A percentile compares a stretch with the other conserved stretches of the same genome.
Evolutionary conservation across 371 early-diverging fungal genomes (phyloP).

Genomic region (Vairimorpha ceranae): DNA sequence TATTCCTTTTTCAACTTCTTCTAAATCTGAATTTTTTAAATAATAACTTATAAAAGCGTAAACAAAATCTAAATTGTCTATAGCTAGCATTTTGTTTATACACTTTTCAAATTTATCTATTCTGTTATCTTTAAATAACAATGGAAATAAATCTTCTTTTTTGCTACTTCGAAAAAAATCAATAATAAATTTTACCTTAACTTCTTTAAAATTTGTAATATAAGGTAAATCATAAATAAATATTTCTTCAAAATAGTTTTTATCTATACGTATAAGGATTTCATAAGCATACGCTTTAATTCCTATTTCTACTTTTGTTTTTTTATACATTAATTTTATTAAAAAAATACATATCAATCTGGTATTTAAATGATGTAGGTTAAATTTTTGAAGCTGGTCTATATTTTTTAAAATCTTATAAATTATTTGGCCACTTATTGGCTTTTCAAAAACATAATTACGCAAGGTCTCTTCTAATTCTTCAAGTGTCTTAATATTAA

Average conservation of each 20-base stretch:
- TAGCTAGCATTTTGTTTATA: background rate
- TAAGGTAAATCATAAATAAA: slow-evolving; percentile 9
- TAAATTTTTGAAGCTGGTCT: background rate
- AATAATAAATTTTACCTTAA: background rate
- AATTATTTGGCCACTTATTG: background rate
- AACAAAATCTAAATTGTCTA: background rate
- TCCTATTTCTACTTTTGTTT: background rate
- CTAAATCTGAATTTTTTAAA: background rate
- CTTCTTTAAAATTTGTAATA: slow-evolving; percentile 1
- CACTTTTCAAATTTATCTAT: background rate
- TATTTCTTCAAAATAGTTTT: background rate
- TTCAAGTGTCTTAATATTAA: background rate
- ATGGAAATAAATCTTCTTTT: background rate
- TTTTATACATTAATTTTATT: slow-evolving; percentile 2
- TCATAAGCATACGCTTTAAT: background rate
- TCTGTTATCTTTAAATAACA: slow-evolving; percentile 2
- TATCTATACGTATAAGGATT: background rate
- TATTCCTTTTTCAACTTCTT: background rate
- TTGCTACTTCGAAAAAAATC: background rate
- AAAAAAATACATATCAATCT: background rate
- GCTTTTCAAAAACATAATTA: background rate
- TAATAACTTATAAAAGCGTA: slow-evolving; percentile 3
- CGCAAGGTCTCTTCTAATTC: background rate
- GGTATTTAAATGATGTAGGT: background rate
- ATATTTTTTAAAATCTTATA: background rate